phyloP scores from a whole-genome alignment of 2,329 filamentous ascomycete species.

The Xylariales sp. region DNA sequence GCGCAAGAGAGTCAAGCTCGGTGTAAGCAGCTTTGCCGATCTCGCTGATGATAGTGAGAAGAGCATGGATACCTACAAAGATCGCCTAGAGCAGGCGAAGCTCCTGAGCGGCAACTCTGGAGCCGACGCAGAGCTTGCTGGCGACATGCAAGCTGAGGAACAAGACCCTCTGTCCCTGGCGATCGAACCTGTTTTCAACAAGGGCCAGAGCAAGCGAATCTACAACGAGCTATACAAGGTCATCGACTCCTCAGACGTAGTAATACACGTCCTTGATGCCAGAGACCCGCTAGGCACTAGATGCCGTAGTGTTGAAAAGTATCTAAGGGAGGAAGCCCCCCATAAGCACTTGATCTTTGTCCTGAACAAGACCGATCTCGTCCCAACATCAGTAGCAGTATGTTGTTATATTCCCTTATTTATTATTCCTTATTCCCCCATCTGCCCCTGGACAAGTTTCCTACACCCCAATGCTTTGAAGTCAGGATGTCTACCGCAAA shows the following conservation, averaged over 20 bases:
- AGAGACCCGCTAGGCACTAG: slow-evolving; percentile 86
- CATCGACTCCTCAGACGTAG: slow-evolving; percentile 43
- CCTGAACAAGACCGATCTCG: slow-evolving; percentile 86
- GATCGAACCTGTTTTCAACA: slow-evolving; percentile 85
- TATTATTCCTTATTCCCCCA: slow-evolving; percentile 13
- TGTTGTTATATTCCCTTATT: slow-evolving; percentile 3
- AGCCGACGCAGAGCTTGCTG: slow-evolving; percentile 41
- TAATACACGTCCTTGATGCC: slow-evolving; percentile 91
- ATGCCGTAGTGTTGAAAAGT: slow-evolving; percentile 88
- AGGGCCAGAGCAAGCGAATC: slow-evolving; percentile 66
- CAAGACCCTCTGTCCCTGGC: slow-evolving; percentile 54
- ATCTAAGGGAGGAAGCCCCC: slow-evolving; percentile 85
- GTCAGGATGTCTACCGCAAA: slow-evolving; percentile 70
- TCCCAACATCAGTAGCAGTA: not conserved
- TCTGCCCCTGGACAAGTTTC: too few species aligned
- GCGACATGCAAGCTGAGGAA: slow-evolving; percentile 28
- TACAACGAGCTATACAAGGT: slow-evolving; percentile 9
- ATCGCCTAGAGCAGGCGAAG: slow-evolving; percentile 73
- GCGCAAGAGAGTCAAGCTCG: slow-evolving; percentile 86
- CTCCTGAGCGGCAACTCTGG: slow-evolving; percentile 68
- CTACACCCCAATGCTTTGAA: slow-evolving; percentile 60
- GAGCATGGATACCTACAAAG: slow-evolving; percentile 76
- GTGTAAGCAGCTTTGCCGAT: slow-evolving; percentile 75
- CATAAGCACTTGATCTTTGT: slow-evolving; percentile 95
- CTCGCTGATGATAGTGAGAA: slow-evolving; percentile 75